A percentile compares a stretch with the other conserved stretches of the same genome.
These are phyloP conservation scores for Schizothecium vesticola DNA, from an alignment of 495 filamentous ascomycete species.

Conservation along the genomic window DNA sequence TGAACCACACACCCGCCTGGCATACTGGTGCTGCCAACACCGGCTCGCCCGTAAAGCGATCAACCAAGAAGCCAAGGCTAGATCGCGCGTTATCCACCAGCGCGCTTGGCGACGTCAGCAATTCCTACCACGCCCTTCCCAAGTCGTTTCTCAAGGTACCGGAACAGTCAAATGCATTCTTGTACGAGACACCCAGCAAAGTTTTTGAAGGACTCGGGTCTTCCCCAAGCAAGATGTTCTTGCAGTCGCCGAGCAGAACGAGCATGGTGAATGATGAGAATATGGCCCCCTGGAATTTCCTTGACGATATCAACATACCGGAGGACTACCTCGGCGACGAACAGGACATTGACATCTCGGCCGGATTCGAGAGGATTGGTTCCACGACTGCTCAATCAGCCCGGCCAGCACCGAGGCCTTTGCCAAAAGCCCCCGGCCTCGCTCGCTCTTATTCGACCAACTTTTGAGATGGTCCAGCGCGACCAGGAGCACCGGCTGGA, in stretches of 20 bases:
- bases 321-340: conserved; percentile 48
- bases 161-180: conserved; percentile 33
- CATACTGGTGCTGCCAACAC: conserved; percentile 29
- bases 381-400: conserved; percentile 32
- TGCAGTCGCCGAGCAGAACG: conserved; percentile 44
- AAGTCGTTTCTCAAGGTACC: conserved; percentile 43
- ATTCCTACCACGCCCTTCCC: conserved; percentile 47
- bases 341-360: conserved; percentile 75
- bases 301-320: conserved; percentile 50
- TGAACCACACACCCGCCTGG: conserved; percentile 29
- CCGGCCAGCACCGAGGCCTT: conserved; percentile 22
- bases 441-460: conserved; percentile 39
- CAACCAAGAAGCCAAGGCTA: conserved; percentile 55
- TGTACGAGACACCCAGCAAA: conserved; percentile 50
- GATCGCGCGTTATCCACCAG: conserved; percentile 55
- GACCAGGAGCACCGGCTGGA: neutral
- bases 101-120: conserved; percentile 64
- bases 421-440: conserved; percentile 30
- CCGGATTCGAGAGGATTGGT: conserved; percentile 88
- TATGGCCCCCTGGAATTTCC: conserved; percentile 35
- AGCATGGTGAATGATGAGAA: conserved; percentile 38
- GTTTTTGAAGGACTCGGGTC: conserved; percentile 45
- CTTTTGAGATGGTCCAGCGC: conserved; percentile 30
- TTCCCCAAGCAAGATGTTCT: conserved; percentile 51
- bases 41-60: conserved; percentile 73